Conservation (phyloP, 352 stramenopile genomes). For the Blastocystis sp. region DNA sequence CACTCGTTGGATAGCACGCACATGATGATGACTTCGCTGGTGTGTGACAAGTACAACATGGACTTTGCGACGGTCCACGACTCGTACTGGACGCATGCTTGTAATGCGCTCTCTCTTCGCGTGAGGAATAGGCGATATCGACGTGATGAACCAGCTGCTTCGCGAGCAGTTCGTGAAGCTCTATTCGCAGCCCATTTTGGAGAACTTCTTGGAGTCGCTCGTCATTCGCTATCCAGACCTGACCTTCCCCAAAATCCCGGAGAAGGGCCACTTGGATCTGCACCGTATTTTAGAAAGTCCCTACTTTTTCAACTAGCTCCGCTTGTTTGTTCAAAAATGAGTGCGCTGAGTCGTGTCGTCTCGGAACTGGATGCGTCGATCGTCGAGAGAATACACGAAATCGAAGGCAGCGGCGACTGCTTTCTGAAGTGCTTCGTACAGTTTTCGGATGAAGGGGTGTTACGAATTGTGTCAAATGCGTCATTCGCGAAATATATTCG, state of each 20-base stretch:
- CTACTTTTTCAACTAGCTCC: constrained; percentile 98
- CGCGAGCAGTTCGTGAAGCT: constrained; percentile 91
- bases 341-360: not conserved
- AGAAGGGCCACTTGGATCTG: constrained; percentile 90
- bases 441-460: not conserved
- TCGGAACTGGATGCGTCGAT: not conserved
- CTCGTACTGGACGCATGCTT: constrained; percentile 97
- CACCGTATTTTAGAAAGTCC: constrained; percentile 89
- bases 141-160: constrained; percentile 92
- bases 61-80: constrained; percentile 97
- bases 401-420: not conserved
- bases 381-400: not conserved
- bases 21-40: constrained; percentile 96
- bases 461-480: not conserved
- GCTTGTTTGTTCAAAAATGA: constrained; percentile 18
- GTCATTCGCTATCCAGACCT: constrained; percentile 91
- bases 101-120: constrained; percentile 61
- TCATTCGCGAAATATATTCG: not conserved
- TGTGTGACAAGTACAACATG: constrained; percentile 88
- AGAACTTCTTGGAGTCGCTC: constrained; percentile 89
- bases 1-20: constrained; percentile 99
- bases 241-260: constrained; percentile 90
- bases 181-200: constrained; percentile 93
- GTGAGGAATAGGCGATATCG: constrained; percentile 82
- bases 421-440: not conserved